phyloP scores from a whole-genome alignment of 2,329 filamentous ascomycete species.

The Ascochyta lentis region DNA sequence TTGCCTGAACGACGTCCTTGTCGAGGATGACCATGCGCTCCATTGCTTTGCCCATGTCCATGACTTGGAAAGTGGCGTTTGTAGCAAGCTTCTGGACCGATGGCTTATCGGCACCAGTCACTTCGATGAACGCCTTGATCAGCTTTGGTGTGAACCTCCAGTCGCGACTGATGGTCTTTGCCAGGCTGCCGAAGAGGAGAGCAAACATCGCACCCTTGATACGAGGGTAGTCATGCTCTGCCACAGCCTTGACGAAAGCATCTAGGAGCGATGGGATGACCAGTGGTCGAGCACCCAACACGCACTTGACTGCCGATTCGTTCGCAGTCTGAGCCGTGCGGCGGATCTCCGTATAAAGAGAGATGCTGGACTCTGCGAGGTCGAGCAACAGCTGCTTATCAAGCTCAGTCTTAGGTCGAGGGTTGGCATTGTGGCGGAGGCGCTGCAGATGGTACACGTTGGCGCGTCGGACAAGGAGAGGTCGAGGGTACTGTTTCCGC shows the following conservation, averaged over 20 bases:
- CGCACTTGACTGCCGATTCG: constrained; percentile 89
- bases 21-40: constrained; percentile 87
- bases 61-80: constrained; percentile 80
- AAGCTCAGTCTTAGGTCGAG: constrained; percentile 85
- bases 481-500: constrained; percentile 89
- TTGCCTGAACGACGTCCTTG: constrained; percentile 70
- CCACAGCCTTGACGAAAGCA: constrained; percentile 78
- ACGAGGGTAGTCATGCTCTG: constrained; percentile 80
- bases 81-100: constrained; percentile 90
- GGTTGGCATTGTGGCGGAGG: constrained; percentile 90
- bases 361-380: constrained; percentile 87
- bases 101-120: constrained; percentile 88
- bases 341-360: constrained; percentile 93
- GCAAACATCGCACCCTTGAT: constrained; percentile 97
- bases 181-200: constrained; percentile 83
- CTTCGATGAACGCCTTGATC: constrained; percentile 87
- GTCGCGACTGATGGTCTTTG: constrained; percentile 86
- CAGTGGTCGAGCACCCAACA: constrained; percentile 85
- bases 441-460: constrained; percentile 94
- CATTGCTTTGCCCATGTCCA: constrained; percentile 89
- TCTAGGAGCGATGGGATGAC: constrained; percentile 88
- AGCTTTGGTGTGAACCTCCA: constrained; percentile 95
- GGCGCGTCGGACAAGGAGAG: constrained; percentile 88
- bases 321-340: constrained; percentile 89
- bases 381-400: constrained; percentile 86